phyloP scores from a whole-genome alignment of 2,329 filamentous ascomycete genomes.

The Cladosporium austrohemisphaericum region DNA sequence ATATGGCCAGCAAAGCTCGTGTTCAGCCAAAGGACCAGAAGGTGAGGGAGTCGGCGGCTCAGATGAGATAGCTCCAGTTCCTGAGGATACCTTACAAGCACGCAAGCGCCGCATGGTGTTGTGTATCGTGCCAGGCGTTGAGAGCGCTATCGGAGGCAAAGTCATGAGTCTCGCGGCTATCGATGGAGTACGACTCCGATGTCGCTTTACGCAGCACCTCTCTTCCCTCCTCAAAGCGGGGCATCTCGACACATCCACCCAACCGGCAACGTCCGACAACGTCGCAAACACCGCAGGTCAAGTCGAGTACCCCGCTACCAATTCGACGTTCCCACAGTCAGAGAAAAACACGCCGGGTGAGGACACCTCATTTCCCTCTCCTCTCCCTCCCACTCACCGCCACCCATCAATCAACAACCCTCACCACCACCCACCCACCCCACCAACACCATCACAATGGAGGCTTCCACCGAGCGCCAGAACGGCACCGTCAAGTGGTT shows the following conservation, averaged over 20 bases:
- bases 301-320: constrained; percentile 6
- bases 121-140: no score
- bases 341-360: constrained; percentile 5
- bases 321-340: constrained; percentile 4
- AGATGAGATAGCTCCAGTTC: no score
- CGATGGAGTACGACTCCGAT: no score
- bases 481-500: constrained; percentile 18
- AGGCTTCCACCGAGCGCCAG: constrained; percentile 14
- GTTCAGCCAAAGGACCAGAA: no score
- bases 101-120: no score
- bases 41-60: no score
- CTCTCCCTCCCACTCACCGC: background rate
- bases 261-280: background rate
- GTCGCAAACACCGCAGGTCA: constrained; percentile 7
- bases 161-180: no score
- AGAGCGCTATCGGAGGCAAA: no score
- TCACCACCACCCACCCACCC: constrained; percentile 1
- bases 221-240: background rate
- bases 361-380: constrained; percentile 1
- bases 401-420: background rate
- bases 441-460: constrained; percentile 12
- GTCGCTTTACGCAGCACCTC: no score
- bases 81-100: no score
- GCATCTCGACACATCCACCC: background rate
- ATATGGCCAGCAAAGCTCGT: no score